These are phyloP conservation scores for Aspergillus pseudonomiae DNA, from an alignment of 2,329 filamentous ascomycete genomes.

Conservation along the genomic window DNA sequence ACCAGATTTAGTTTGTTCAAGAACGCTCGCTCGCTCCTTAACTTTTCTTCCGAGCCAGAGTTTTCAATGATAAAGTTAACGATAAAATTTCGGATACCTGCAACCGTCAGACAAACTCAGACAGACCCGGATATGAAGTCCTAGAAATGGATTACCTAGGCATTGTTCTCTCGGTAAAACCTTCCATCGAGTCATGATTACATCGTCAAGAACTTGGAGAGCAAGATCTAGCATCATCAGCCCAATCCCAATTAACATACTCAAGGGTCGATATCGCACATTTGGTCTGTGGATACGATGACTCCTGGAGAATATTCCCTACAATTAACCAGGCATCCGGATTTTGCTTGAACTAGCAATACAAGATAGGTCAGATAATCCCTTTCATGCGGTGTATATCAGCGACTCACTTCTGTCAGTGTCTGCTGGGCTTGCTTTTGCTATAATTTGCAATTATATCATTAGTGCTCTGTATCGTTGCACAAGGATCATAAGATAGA, in stretches of 20 bases:
- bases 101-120: conserved; percentile 10
- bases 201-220: conserved; percentile 94
- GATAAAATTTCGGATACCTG: conserved; percentile 98
- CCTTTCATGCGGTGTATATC: background rate
- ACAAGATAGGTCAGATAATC: conserved; percentile 19
- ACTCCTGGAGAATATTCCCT: conserved; percentile 92
- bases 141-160: conserved; percentile 64
- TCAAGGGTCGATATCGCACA: conserved; percentile 60
- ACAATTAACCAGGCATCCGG: conserved; percentile 97
- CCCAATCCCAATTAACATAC: conserved; percentile 12
- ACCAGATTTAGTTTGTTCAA: conserved; percentile 98
- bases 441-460: conserved; percentile 49
- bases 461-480: background rate
- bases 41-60: conserved; percentile 84
- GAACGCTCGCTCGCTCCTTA: conserved; percentile 82
- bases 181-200: conserved; percentile 99
- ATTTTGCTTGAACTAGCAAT: conserved; percentile 90
- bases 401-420: conserved; percentile 76
- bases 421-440: conserved; percentile 95
- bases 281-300: conserved; percentile 93
- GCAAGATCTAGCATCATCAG: conserved; percentile 71
- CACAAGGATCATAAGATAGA: background rate
- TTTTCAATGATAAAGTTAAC: conserved; percentile 97
- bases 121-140: background rate
- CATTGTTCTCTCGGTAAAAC: conserved; percentile 94